Percentiles rank a stretch among this genome's conserved stretches.
Evolutionary conservation across 2,329 filamentous ascomycete species (phyloP).

Genomic region (Sporothrix pallida): DNA sequence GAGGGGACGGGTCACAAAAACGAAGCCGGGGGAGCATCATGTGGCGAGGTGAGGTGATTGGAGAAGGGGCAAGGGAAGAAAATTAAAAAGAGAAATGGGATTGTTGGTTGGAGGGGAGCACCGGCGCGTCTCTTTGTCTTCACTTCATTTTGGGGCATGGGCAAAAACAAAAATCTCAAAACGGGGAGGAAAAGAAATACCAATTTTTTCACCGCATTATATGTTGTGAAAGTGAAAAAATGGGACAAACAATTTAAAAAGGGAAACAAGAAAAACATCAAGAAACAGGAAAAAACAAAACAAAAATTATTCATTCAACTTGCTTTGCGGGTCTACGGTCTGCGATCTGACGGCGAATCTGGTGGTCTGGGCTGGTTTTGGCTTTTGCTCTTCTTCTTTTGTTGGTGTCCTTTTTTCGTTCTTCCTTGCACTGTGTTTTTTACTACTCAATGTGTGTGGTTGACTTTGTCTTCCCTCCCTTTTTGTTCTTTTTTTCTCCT

Average conservation of each 20-base stretch:
- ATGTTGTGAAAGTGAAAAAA: neutral
- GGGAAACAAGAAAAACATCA: neutral
- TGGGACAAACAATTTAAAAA: slow-evolving; percentile 4
- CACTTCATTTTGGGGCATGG: slow-evolving; percentile 22
- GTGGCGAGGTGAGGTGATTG: slow-evolving; percentile 26
- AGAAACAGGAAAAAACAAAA: slow-evolving; percentile 32
- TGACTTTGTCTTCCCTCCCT: neutral
- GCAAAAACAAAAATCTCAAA: slow-evolving; percentile 13
- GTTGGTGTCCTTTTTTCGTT: neutral
- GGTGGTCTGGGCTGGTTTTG: neutral
- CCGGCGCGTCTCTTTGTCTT: slow-evolving; percentile 29
- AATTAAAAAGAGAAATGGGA: slow-evolving; percentile 22
- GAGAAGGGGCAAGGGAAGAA: slow-evolving; percentile 1
- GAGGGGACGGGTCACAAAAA: neutral
- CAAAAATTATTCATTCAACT: slow-evolving; percentile 11
- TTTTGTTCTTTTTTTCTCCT: neutral
- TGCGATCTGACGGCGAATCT: neutral
- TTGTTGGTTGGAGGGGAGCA: slow-evolving; percentile 22
- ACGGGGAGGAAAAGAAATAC: slow-evolving; percentile 20
- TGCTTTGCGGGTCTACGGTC: neutral
- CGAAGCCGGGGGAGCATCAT: neutral
- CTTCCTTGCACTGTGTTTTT: neutral
- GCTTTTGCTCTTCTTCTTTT: neutral
- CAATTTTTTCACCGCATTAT: neutral
- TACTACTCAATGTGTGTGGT: neutral